These are phyloP conservation scores for Austroboletus niveus DNA, from an alignment of 1,284 basidiomycete species.

Conservation along the genomic window DNA sequence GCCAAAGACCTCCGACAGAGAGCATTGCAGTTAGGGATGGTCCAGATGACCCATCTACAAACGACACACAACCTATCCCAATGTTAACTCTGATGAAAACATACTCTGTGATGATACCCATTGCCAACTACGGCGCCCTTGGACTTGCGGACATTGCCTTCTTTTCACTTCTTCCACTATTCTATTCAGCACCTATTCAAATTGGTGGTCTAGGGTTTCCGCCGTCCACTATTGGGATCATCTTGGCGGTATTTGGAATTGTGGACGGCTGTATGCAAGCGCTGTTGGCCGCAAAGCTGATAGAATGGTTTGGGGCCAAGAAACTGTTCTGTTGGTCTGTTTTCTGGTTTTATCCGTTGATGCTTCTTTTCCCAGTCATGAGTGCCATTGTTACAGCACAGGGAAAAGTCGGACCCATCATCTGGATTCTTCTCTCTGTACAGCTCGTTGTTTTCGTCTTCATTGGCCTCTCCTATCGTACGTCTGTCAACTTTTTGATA, in stretches of 20 bases:
- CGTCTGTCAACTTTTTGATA: conserved; percentile 4
- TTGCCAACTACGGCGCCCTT: conserved; percentile 53
- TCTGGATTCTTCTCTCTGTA: conserved; percentile 11
- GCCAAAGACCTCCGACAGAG: neutral
- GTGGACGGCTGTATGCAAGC: conserved; percentile 60
- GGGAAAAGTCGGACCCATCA: conserved; percentile 10
- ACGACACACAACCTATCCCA: conserved; percentile 8
- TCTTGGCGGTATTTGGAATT: conserved; percentile 56
- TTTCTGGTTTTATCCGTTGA: conserved; percentile 46
- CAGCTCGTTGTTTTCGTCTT: conserved; percentile 29
- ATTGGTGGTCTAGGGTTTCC: conserved; percentile 67
- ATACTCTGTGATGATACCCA: no score
- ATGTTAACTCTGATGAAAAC: no score
- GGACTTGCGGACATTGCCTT: conserved; percentile 65
- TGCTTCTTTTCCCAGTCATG: conserved; percentile 58
- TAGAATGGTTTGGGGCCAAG: conserved; percentile 17
- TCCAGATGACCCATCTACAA: neutral
- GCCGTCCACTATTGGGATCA: conserved; percentile 57
- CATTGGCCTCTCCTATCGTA: conserved; percentile 28
- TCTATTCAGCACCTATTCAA: conserved; percentile 62
- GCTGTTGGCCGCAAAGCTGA: conserved; percentile 54
- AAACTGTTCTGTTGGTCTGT: conserved; percentile 53
- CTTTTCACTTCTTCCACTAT: conserved; percentile 64
- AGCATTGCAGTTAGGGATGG: neutral
- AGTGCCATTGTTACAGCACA: conserved; percentile 33